phyloP scores from a whole-genome alignment of 2,329 filamentous ascomycete species.

The Arthrocladium fulminans region DNA sequence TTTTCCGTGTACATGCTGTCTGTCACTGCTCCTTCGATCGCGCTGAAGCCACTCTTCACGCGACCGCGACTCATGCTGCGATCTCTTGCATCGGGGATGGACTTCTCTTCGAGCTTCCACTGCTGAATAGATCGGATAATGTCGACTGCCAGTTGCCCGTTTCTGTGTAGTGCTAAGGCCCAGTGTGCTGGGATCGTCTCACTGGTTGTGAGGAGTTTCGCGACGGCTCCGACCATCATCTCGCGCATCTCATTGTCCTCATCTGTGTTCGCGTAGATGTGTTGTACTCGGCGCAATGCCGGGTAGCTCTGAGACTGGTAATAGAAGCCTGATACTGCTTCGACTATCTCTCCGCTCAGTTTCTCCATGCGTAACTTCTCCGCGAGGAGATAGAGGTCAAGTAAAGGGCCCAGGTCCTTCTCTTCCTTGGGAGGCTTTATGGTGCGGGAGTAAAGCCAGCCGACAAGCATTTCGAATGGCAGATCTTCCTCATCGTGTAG shows the following conservation, averaged over 20 bases:
- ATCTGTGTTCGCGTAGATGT: slow-evolving; percentile 43
- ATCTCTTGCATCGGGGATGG: slow-evolving; percentile 42
- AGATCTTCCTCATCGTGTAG: slow-evolving; percentile 46
- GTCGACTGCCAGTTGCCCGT: slow-evolving; percentile 48
- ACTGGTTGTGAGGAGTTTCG: slow-evolving; percentile 42
- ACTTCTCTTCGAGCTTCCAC: slow-evolving; percentile 42
- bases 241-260: slow-evolving; percentile 41
- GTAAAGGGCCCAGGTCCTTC: slow-evolving; percentile 41
- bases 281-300: slow-evolving; percentile 44
- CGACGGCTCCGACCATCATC: slow-evolving; percentile 42
- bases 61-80: slow-evolving; percentile 16
- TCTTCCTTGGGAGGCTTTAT: slow-evolving; percentile 43
- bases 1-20: slow-evolving; percentile 12
- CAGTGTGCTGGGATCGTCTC: slow-evolving; percentile 45
- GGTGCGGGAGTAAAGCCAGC: slow-evolving; percentile 44
- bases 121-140: slow-evolving; percentile 47
- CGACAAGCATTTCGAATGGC: slow-evolving; percentile 44
- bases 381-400: slow-evolving; percentile 47
- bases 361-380: slow-evolving; percentile 44
- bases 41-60: slow-evolving; percentile 15
- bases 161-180: slow-evolving; percentile 47
- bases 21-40: slow-evolving; percentile 16
- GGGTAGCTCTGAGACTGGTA: slow-evolving; percentile 46
- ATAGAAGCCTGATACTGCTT: slow-evolving; percentile 44
- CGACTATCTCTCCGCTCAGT: slow-evolving; percentile 42